Base-by-base conservation (phyloP, 1,139 yeast species). In the Geotrichum aggregatum region DNA sequence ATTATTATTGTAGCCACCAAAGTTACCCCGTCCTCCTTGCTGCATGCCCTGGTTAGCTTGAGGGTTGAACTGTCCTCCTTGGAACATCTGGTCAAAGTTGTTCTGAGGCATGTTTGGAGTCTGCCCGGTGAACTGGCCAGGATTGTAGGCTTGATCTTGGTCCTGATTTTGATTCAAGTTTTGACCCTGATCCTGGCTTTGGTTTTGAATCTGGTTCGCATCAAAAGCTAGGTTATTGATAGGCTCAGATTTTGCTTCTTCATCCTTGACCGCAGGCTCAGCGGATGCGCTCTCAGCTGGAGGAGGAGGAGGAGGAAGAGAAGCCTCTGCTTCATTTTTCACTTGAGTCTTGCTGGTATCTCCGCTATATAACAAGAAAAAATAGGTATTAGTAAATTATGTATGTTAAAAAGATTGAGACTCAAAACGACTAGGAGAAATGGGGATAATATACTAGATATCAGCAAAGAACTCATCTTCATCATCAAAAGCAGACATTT, bases 401-500 rank as follows among this genome's bases (percentile, higher is more conserved):
- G 40, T 46, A 46, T 14, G 22, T 36, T 40, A 45, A 40, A 22
- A 40, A 24, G 38, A 44, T 44, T 16, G 16, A 18, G 35, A 40
- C 31, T 21, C 7, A 24, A 31, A 50, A 50, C 21, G 30, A 41
- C 47, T 22, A 30, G 45, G 39, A 36, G 42, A 38, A 46, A 49
- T 49, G 54, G 54, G 33, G 52, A 56, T 54, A 53, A 24, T 24
- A 24, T 70, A 72, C 76, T 85, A 85, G 70, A 85, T 83, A 69
- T 85, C 92, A 69, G 84, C 87, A 69, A 85, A 85, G 70, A 72
- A 68, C 53, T 86, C 89, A 71, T 87, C 96, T 71, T 88, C 96
- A 73, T 88, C 96, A 67, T 83, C 89, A 62, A 77, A 72, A 56
- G 76, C 70, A 56, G 87, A 79, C 86, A 81, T 81, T 47, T 34